Percentiles rank a stretch among this genome's conserved stretches.
Conservation (phyloP, 306 rosid genomes). For the Crotalaria pallida region DNA sequence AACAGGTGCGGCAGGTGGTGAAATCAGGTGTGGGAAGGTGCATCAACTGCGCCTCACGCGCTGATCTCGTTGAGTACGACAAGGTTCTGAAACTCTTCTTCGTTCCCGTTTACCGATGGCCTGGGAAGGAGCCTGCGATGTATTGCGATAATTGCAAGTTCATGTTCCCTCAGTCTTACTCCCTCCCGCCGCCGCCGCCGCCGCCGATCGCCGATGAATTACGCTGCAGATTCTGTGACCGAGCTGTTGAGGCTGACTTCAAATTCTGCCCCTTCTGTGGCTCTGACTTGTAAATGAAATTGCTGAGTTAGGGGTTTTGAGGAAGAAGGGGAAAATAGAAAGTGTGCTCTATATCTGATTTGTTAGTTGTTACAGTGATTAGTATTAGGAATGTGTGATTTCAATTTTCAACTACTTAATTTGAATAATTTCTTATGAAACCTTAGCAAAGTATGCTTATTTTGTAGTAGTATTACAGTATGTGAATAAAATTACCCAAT, state of each 20-base stretch:
- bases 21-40: slow-evolving; percentile 62
- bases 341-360: no score
- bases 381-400: no score
- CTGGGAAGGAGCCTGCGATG: slow-evolving; percentile 55
- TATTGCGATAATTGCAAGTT: slow-evolving; percentile 58
- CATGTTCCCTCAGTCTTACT: slow-evolving; percentile 47
- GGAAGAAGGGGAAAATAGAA: no score
- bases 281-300: slow-evolving; percentile 34
- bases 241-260: slow-evolving; percentile 51
- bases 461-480: no score
- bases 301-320: neutral
- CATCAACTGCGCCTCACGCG: slow-evolving; percentile 48
- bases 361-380: no score
- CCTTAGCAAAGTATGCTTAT: no score
- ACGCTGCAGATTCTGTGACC: slow-evolving; percentile 62
- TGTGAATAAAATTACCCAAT: no score
- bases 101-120: slow-evolving; percentile 90
- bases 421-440: no score
- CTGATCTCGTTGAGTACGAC: slow-evolving; percentile 73
- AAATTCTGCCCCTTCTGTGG: slow-evolving; percentile 86
- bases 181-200: slow-evolving; percentile 35
- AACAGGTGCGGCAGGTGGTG: slow-evolving; percentile 67
- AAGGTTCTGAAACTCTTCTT: slow-evolving; percentile 80
- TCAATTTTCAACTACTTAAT: no score
- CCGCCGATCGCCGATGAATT: slow-evolving; percentile 5